Evolutionary conservation across 306 rosid species (phyloP), one percentile per base, ranked within the genome.

Genomic region (Dryas alaskensis): DNA sequence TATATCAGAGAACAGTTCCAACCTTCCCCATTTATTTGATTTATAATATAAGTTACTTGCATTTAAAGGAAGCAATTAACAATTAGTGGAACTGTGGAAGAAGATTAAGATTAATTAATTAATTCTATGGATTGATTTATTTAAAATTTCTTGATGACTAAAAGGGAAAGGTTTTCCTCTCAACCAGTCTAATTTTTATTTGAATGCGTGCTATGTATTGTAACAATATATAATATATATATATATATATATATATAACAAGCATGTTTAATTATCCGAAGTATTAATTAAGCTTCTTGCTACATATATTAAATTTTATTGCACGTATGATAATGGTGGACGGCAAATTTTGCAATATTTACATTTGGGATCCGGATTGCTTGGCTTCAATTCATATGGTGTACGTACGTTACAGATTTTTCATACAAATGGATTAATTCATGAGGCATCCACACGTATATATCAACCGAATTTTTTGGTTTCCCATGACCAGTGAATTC

Each of bases 1-100:
- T 25, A 31, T 31, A 31, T 25, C 67, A 65, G 13, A 77, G 31
- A 61, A 78, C 82, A 79, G 57, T 69, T 75, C 80, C 82, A 27
- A 65, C 78, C 64, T 78, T 80, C 71, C 0, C 49, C 19, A 51
- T 25, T 25, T 22, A 12, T 42, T 61, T 73, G 25, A 53, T 16
- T 61, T 45, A 22, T 7, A 60, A 45, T 52, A 55, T 65, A 77
- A 44, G 65, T 74, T 78, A 70, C 78, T 82, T 84, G 78, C 75
- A 79, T 65, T 80, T 78, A 55, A 83, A 83, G 84, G 37, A 72
- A 81, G 37, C 8, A 39, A 62, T 7, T 17, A 40, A 47, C 70
- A 76, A 84, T 51, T 31, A 17, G 4, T 76, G 40, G 37, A 31
- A 31, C 37, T 31, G 10, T 45, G 52, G 74, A 67, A 65, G 54